Percentiles rank a stretch among this genome's conserved stretches.
phyloP scores from a whole-genome alignment of 192 early-diverging fungal species.

The Allomyces arbusculus region DNA sequence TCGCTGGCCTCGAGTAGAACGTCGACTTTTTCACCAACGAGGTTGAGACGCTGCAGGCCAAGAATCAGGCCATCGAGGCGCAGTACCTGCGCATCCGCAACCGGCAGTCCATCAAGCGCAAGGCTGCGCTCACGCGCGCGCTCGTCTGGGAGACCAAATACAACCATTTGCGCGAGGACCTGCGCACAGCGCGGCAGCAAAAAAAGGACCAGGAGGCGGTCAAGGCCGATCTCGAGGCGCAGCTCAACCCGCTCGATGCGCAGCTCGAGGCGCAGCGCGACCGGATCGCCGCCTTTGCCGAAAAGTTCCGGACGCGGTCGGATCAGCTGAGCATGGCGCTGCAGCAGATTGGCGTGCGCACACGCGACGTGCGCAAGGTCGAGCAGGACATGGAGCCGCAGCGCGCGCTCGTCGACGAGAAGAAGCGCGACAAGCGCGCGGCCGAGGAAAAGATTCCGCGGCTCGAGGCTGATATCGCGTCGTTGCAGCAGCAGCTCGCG shows the following conservation, averaged over 20 bases:
- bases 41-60: background rate
- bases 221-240: background rate
- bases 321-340: too few relatives aligned
- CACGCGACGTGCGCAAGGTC: too few relatives aligned
- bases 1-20: background rate
- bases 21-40: background rate
- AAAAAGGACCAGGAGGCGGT: background rate
- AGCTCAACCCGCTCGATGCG: background rate
- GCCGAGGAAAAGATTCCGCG: too few relatives aligned
- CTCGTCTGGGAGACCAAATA: background rate
- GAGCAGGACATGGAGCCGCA: too few relatives aligned
- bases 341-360: too few relatives aligned
- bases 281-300: too few relatives aligned
- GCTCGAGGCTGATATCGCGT: too few relatives aligned
- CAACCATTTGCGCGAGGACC: background rate
- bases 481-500: too few relatives aligned
- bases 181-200: background rate
- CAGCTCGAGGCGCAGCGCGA: background rate
- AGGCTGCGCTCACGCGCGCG: background rate
- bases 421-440: too few relatives aligned
- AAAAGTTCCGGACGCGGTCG: too few relatives aligned
- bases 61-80: background rate
- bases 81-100: background rate
- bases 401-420: too few relatives aligned
- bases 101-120: background rate